These are phyloP conservation scores for Protomyces pachydermus DNA, from an alignment of 1,139 yeast genomes.

Conservation along the genomic window DNA sequence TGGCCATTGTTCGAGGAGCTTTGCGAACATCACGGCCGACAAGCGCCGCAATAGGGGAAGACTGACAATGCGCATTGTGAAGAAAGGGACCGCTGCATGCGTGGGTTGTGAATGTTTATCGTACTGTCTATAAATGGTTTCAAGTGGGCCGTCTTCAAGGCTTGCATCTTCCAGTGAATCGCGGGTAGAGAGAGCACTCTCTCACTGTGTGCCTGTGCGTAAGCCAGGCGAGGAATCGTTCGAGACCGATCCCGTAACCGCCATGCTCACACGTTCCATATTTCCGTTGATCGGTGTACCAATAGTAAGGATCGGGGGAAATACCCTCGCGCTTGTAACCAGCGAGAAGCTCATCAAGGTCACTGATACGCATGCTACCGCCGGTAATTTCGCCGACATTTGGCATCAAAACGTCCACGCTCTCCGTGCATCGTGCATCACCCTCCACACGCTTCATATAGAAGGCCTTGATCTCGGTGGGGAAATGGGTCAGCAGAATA, in stretches of 20 bases:
- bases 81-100: not conserved
- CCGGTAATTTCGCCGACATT: conserved; percentile 61
- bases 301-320: conserved; percentile 74
- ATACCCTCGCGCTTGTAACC: conserved; percentile 92
- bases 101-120: not conserved
- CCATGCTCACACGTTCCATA: conserved; percentile 99
- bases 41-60: too few species aligned
- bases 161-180: conserved; percentile 95
- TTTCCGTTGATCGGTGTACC: conserved; percentile 93
- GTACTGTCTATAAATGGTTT: not conserved
- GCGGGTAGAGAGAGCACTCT: conserved; percentile 94
- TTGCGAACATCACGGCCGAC: too few species aligned
- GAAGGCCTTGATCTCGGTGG: conserved; percentile 93
- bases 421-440: conserved; percentile 92
- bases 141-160: conserved; percentile 49
- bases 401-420: conserved; percentile 97
- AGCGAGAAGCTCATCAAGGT: conserved; percentile 72
- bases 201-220: conserved; percentile 79
- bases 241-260: conserved; percentile 98
- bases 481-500: conserved; percentile 86
- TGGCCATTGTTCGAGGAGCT: too few species aligned
- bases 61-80: too few species aligned
- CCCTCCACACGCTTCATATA: conserved; percentile 92
- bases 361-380: conserved; percentile 74
- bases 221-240: conserved; percentile 96